Evolutionary conservation across 23 red algal species (phyloP).

Genomic region (Gracilaria vermiculophylla): DNA sequence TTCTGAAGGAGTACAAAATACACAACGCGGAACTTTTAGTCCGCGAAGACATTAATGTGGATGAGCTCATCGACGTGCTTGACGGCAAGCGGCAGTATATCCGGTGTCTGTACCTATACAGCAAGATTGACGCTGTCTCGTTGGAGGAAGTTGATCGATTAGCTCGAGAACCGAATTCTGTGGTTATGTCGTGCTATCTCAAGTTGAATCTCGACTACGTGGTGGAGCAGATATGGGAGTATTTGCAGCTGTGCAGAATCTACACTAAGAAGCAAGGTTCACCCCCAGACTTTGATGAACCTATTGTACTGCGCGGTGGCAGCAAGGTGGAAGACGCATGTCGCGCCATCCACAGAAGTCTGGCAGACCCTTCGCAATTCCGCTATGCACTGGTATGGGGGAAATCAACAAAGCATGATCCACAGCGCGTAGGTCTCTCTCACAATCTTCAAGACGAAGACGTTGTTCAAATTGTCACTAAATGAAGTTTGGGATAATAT

Average conservation of each 20-base stretch:
- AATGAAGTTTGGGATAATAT: neutral
- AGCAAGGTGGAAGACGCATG: conserved; percentile 87
- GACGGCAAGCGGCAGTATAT: conserved; percentile 97
- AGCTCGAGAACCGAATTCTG: conserved; percentile 75
- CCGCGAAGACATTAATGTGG: conserved; percentile 88
- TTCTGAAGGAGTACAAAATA: conserved; percentile 90
- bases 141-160: conserved; percentile 91
- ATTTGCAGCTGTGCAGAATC: conserved; percentile 83
- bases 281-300: conserved; percentile 85
- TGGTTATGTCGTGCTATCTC: conserved; percentile 84
- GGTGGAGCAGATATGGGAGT: conserved; percentile 83
- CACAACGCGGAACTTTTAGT: conserved; percentile 95
- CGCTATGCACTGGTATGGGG: conserved; percentile 90
- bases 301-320: conserved; percentile 87
- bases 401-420: conserved; percentile 81
- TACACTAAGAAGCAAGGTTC: conserved; percentile 92
- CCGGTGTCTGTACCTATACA: conserved; percentile 84
- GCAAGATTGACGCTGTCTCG: conserved; percentile 93
- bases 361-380: conserved; percentile 84
- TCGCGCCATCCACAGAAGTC: conserved; percentile 73
- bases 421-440: conserved; percentile 88
- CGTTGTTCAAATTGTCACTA: conserved; percentile 88
- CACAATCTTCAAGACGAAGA: conserved; percentile 88
- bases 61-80: conserved; percentile 96
- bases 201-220: conserved; percentile 91